Base-by-base conservation (phyloP, 306 rosid genomes). In the Vigna reflexopilosa region DNA sequence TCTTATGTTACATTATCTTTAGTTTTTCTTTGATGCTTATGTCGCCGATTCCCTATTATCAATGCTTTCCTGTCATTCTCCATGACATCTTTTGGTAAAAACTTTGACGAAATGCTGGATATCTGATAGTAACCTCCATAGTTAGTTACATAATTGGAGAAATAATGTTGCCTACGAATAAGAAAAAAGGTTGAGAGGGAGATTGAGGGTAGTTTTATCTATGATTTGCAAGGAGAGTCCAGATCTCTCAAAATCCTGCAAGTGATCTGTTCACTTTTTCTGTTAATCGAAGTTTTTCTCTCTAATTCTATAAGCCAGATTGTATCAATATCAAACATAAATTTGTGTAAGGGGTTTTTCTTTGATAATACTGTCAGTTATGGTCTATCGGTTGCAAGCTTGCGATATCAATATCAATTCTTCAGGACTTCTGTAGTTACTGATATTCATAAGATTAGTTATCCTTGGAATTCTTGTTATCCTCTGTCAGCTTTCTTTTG, bases 21-120 rank as follows among this genome's bases (percentile, higher is more conserved):
- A 22, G 49, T 24, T 52, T 50, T 51, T 68, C 40, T 70, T 57
- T 42, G 73, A 63, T 24, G 20, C 42, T 44, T 72, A 32, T 61
- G 52, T 20, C 30, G 28, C 52, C 48, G 64, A 58, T 73, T 70
- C 44, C 56, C 38, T 56, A 9, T 68, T 55, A 70, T 75, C 11
- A 38, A 67, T 22, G 55, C 58, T 30, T 40, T 38, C 54, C 32
- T 71, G 52, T 22, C 66, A 20, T 36, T 54, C 51, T 59, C 55
- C 11, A 20, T 36, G 6, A 17, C 13, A 73, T 42, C 44, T 19
- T 57, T 22, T 67, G 61, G 11, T 68, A 67, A 73, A 70, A 77
- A 73, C 22, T 67, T 51, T 68, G 34, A 66, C 22, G 75, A 30
- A 56, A 42, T 61, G 55, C 56, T 73, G 17, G 48, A 44, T 44